Evolutionary conservation across 2,329 filamentous ascomycete species (phyloP).

Genomic region (Epichloe sibirici): DNA sequence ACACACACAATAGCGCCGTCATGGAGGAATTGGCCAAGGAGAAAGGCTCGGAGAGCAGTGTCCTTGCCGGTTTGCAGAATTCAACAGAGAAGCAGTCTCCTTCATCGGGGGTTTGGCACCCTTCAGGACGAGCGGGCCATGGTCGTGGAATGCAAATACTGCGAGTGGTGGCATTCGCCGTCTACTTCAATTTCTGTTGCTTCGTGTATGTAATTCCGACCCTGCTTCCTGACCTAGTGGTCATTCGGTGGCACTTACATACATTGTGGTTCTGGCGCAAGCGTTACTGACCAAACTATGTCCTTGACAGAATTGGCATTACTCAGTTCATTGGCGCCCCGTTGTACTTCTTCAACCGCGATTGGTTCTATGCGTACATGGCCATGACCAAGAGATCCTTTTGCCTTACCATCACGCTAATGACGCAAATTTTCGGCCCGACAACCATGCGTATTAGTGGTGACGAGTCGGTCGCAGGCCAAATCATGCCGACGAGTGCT

Average conservation of each 20-base stretch:
- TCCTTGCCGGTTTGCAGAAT: conserved; percentile 15
- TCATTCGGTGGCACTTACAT: not conserved
- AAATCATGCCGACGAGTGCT: conserved; percentile 57
- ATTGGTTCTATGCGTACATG: conserved; percentile 79
- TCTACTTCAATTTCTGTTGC: conserved; percentile 40
- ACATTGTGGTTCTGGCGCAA: not conserved
- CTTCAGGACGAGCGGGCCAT: conserved; percentile 43
- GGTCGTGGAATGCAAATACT: conserved; percentile 36
- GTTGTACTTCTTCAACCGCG: conserved; percentile 62
- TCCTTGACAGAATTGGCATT: conserved; percentile 40
- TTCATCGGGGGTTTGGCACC: conserved; percentile 26
- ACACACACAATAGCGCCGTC: not conserved
- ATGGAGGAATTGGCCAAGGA: conserved; percentile 16
- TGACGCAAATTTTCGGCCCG: conserved; percentile 82
- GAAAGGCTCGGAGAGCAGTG: conserved; percentile 13
- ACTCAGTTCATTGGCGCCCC: conserved; percentile 69
- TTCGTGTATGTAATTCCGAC: conserved; percentile 25
- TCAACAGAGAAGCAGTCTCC: conserved; percentile 9
- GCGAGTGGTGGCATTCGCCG: conserved; percentile 35
- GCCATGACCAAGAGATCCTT: conserved; percentile 77
- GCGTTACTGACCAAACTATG: conserved; percentile 6
- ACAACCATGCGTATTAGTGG: conserved; percentile 74
- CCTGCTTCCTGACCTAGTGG: not conserved
- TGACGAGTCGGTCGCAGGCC: conserved; percentile 64
- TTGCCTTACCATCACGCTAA: conserved; percentile 62